These are phyloP conservation scores for Melampsora larici-populina DNA, from an alignment of 1,284 basidiomycete species.

Conservation along the genomic window DNA sequence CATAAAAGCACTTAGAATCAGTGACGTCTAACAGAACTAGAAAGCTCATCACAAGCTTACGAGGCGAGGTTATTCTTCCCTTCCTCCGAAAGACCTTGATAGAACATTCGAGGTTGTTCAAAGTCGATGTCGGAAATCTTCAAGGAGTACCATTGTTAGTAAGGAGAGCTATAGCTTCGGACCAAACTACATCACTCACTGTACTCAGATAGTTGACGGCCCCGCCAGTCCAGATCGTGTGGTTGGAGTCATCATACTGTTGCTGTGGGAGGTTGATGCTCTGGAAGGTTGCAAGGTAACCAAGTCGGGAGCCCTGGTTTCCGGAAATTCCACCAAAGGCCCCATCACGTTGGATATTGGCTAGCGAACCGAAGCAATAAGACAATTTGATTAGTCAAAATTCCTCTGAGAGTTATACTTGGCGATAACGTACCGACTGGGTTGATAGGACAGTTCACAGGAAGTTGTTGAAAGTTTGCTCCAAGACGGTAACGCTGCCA, in stretches of 20 bases:
- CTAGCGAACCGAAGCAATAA: constrained; percentile 46
- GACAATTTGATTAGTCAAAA: no score
- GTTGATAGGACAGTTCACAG: constrained; percentile 74
- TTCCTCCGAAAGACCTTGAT: constrained; percentile 71
- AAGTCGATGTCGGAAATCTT: constrained; percentile 66
- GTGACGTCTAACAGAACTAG: background rate
- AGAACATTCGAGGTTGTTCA: constrained; percentile 79
- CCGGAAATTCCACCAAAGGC: constrained; percentile 51
- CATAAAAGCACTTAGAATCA: background rate
- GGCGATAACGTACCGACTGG: constrained; percentile 53
- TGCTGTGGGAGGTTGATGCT: constrained; percentile 42
- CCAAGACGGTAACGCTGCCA: constrained; percentile 62
- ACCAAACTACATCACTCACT: constrained; percentile 8
- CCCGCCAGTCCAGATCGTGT: constrained; percentile 35
- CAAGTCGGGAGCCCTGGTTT: constrained; percentile 77
- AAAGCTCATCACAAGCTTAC: constrained; percentile 2
- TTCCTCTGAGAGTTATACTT: no score
- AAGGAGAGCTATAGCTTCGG: background rate
- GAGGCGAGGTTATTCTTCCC: constrained; percentile 58
- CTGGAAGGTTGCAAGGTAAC: constrained; percentile 72
- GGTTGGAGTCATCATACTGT: constrained; percentile 35
- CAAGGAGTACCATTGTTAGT: background rate
- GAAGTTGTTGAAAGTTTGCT: constrained; percentile 80
- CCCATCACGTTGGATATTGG: constrained; percentile 72
- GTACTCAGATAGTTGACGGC: constrained; percentile 22